Conservation (phyloP, 1,284 basidiomycete species). For the Sphagnurus paluster region DNA sequence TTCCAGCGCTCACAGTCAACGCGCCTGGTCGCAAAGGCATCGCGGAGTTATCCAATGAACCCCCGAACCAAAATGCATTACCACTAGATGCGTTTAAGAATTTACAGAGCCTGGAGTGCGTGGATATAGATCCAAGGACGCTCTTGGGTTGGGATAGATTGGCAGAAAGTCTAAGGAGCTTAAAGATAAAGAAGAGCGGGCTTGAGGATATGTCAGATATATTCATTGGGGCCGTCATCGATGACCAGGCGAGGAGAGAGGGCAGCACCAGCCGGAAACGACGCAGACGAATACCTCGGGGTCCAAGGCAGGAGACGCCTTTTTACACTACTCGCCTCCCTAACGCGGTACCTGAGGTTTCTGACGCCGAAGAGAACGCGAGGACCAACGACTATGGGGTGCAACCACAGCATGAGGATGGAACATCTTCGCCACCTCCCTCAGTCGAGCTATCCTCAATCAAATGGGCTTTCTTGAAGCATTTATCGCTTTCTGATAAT, state of each 20-base stretch:
- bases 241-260: conserved; percentile 68
- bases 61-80: conserved; percentile 73
- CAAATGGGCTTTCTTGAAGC: conserved; percentile 79
- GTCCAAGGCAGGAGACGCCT: conserved; percentile 42
- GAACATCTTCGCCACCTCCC: conserved; percentile 30
- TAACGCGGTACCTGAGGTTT: conserved; percentile 59
- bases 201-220: conserved; percentile 83
- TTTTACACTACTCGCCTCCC: conserved; percentile 56
- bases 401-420: conserved; percentile 18
- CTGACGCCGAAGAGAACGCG: conserved; percentile 34
- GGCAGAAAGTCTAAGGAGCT: conserved; percentile 67
- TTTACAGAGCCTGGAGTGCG: conserved; percentile 69
- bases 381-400: conserved; percentile 23
- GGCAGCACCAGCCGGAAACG: conserved; percentile 50
- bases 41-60: conserved; percentile 68
- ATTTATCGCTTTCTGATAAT: conserved; percentile 82
- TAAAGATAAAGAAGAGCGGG: conserved; percentile 78
- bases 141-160: conserved; percentile 87
- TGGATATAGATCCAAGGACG: conserved; percentile 81
- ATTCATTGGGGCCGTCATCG: conserved; percentile 73
- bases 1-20: conserved; percentile 73
- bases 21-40: conserved; percentile 66
- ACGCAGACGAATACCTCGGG: conserved; percentile 42
- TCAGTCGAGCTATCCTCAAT: conserved; percentile 51
- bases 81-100: conserved; percentile 87